phyloP scores from a whole-genome alignment of 2,329 filamentous ascomycete genomes.

The Ampelomyces quisqualis region DNA sequence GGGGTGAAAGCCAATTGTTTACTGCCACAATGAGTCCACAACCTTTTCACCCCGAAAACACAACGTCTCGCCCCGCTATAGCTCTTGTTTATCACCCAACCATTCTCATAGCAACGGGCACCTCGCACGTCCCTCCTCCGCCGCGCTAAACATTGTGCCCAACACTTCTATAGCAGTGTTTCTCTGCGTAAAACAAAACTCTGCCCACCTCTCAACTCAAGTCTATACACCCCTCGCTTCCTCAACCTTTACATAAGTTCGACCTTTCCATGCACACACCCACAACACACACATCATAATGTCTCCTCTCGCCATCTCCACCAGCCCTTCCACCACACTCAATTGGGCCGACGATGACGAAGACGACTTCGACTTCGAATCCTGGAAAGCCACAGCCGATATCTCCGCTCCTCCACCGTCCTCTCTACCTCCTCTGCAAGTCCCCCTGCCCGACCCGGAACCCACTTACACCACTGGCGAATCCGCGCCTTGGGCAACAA shows the following conservation, averaged over 20 bases:
- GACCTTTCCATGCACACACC: not conserved
- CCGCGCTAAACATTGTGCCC: too few relatives aligned
- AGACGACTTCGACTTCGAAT: conserved; percentile 17
- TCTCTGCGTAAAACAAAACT: too few relatives aligned
- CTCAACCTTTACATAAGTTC: not conserved
- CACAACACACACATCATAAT: not conserved
- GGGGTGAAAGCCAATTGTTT: too few relatives aligned
- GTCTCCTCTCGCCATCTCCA: not conserved
- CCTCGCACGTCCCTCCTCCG: too few relatives aligned
- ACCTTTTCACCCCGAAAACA: too few relatives aligned
- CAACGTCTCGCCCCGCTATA: too few relatives aligned
- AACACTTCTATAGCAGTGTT: too few relatives aligned
- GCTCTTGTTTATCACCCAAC: too few relatives aligned
- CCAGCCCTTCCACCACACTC: conserved; percentile 1
- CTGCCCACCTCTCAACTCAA: too few relatives aligned
- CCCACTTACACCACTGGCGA: not conserved
- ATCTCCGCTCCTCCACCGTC: conserved; percentile 9
- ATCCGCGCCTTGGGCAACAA: conserved; percentile 1
- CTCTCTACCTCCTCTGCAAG: conserved; percentile 12
- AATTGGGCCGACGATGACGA: conserved; percentile 32
- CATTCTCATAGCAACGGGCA: too few relatives aligned
- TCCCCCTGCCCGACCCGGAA: not conserved
- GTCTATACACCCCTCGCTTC: too few relatives aligned
- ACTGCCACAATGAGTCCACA: too few relatives aligned
- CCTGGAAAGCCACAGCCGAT: conserved; percentile 18